Percentiles rank a stretch among this genome's conserved stretches.
Evolutionary conservation across 805 yeast genomes (phyloP).

Genomic region (Candida endomychidarum): DNA sequence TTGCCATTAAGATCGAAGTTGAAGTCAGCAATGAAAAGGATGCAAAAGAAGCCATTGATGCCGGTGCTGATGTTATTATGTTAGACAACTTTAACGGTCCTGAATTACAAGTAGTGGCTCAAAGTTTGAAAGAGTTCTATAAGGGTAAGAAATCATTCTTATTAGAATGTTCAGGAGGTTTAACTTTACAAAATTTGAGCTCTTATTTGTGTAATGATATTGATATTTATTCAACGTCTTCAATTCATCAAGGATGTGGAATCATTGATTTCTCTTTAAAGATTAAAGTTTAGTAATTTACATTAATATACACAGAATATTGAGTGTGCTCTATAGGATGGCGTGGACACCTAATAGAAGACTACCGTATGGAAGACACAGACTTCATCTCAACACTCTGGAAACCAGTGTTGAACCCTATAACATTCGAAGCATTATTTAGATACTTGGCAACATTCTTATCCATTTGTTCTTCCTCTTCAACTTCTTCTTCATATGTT

Average conservation of each 20-base stretch:
- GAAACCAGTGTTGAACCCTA: conserved; percentile 45
- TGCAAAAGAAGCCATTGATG: conserved; percentile 88
- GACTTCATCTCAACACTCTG: conserved; percentile 38
- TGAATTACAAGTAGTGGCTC: conserved; percentile 64
- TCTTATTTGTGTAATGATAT: conserved; percentile 72
- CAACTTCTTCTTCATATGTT: conserved; percentile 5
- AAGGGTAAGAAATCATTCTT: conserved; percentile 50
- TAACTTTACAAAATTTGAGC: conserved; percentile 65
- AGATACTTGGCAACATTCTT: conserved; percentile 26
- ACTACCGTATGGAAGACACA: conserved; percentile 39
- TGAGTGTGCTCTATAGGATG: no score
- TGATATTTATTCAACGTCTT: conserved; percentile 87
- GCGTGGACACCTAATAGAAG: neutral
- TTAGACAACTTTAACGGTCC: conserved; percentile 80
- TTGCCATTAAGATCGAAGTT: conserved; percentile 86
- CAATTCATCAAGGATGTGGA: conserved; percentile 88
- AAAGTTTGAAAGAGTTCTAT: conserved; percentile 59
- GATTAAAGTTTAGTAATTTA: conserved; percentile 31
- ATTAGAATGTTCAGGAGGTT: conserved; percentile 91
- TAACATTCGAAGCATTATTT: conserved; percentile 35
- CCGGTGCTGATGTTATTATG: conserved; percentile 97
- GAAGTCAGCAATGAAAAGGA: conserved; percentile 84
- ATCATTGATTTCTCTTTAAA: conserved; percentile 84
- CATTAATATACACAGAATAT: neutral
- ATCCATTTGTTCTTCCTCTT: conserved; percentile 18